Conservation (phyloP, 805 yeast genomes). For the Zygoascus tannicola region DNA sequence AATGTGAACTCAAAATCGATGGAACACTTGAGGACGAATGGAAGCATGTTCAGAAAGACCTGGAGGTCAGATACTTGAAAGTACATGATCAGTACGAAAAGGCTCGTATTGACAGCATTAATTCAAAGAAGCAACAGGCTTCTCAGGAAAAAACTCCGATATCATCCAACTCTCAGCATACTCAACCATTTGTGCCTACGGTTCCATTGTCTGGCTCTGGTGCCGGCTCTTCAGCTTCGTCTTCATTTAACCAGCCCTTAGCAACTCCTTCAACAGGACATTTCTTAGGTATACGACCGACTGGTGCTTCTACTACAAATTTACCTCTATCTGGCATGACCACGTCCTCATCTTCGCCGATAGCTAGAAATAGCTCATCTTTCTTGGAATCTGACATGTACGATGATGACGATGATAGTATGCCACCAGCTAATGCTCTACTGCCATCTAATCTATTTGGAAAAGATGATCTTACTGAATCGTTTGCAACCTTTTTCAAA, state of each 20-base stretch:
- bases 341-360: neutral
- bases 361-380: neutral
- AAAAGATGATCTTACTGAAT: constrained; percentile 20
- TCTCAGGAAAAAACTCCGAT: neutral
- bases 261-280: neutral
- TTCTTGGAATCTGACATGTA: neutral
- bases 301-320: constrained; percentile 1
- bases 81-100: constrained; percentile 27
- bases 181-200: neutral
- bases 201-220: neutral
- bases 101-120: constrained; percentile 13
- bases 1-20: constrained; percentile 20
- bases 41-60: constrained; percentile 27
- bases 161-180: neutral
- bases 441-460: constrained; percentile 30
- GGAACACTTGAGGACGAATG: constrained; percentile 28
- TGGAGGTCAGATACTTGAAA: constrained; percentile 29
- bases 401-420: constrained; percentile 21
- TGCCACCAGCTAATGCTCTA: constrained; percentile 29
- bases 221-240: neutral
- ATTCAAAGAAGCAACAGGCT: neutral
- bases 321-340: neutral
- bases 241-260: neutral
- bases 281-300: neutral
- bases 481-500: constrained; percentile 14